phyloP scores from a whole-genome alignment of 371 early-diverging fungal genomes.

The Apophysomyces variabilis region DNA sequence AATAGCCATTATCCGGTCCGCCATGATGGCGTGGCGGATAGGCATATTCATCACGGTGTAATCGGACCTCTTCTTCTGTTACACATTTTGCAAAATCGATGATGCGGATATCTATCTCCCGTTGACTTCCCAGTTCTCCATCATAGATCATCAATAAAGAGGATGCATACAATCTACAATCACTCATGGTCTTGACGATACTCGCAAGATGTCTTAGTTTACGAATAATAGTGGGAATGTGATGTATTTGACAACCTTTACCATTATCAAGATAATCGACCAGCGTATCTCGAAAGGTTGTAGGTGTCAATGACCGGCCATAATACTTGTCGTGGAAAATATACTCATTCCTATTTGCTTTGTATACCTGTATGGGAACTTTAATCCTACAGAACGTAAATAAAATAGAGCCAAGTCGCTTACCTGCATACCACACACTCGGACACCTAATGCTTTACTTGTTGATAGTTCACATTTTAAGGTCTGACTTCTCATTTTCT shows the following conservation, averaged over 20 bases:
- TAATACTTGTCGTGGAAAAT: constrained; percentile 93
- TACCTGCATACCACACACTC: constrained; percentile 97
- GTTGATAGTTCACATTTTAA: constrained; percentile 91
- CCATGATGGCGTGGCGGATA: constrained; percentile 71
- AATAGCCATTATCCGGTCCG: constrained; percentile 75
- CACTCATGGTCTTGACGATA: constrained; percentile 72
- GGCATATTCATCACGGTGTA: constrained; percentile 35
- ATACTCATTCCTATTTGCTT: constrained; percentile 62
- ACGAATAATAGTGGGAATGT: constrained; percentile 80
- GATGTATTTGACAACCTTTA: constrained; percentile 66
- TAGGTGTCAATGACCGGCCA: constrained; percentile 82
- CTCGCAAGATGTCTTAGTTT: constrained; percentile 75
- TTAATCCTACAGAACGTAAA: background rate
- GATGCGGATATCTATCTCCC: constrained; percentile 80
- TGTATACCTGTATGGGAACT: constrained; percentile 68
- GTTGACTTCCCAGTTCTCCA: constrained; percentile 28
- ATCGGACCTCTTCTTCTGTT: constrained; percentile 35
- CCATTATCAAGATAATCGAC: constrained; percentile 87
- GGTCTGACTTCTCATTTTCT: constrained; percentile 86
- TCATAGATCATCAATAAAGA: constrained; percentile 72
- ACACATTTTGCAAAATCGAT: constrained; percentile 94
- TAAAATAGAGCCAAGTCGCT: constrained; percentile 16
- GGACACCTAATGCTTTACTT: constrained; percentile 87
- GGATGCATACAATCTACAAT: constrained; percentile 90
- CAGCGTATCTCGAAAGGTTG: constrained; percentile 80